These are phyloP conservation scores for Saccharomycopsis fodiens DNA, from an alignment of 805 yeast genomes.

Conservation along the genomic window DNA sequence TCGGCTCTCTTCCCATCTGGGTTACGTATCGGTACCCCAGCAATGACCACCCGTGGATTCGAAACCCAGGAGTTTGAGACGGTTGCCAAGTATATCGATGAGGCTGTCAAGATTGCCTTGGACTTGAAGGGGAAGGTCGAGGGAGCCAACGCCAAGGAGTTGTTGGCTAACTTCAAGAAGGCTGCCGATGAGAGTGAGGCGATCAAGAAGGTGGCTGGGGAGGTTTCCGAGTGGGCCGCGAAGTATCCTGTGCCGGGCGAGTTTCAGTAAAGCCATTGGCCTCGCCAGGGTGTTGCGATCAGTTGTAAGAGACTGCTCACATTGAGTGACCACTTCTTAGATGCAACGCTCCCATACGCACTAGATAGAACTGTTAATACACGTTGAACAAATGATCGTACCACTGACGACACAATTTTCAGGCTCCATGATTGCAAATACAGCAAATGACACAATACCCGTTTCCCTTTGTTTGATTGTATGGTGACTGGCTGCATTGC, in stretches of 20 bases:
- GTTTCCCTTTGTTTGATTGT: too few relatives aligned
- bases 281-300: too few relatives aligned
- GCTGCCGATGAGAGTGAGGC: constrained; percentile 58
- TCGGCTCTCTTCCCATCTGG: constrained; percentile 97
- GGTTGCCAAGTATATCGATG: constrained; percentile 75
- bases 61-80: constrained; percentile 78
- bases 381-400: too few relatives aligned
- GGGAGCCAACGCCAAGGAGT: constrained; percentile 51
- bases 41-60: constrained; percentile 96
- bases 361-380: too few relatives aligned
- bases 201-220: constrained; percentile 53
- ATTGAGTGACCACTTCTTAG: too few relatives aligned
- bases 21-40: constrained; percentile 96
- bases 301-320: too few relatives aligned
- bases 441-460: too few relatives aligned
- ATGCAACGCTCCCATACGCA: too few relatives aligned
- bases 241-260: constrained; percentile 88
- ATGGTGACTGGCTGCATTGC: too few relatives aligned
- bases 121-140: constrained; percentile 47
- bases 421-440: too few relatives aligned
- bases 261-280: too few relatives aligned
- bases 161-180: constrained; percentile 60
- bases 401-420: too few relatives aligned
- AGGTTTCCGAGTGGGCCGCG: constrained; percentile 66
- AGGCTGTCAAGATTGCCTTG: constrained; percentile 65